These are phyloP conservation scores for Papilionanthe hybrid DNA, from an alignment of 116 monocot species.

Conservation along the genomic window DNA sequence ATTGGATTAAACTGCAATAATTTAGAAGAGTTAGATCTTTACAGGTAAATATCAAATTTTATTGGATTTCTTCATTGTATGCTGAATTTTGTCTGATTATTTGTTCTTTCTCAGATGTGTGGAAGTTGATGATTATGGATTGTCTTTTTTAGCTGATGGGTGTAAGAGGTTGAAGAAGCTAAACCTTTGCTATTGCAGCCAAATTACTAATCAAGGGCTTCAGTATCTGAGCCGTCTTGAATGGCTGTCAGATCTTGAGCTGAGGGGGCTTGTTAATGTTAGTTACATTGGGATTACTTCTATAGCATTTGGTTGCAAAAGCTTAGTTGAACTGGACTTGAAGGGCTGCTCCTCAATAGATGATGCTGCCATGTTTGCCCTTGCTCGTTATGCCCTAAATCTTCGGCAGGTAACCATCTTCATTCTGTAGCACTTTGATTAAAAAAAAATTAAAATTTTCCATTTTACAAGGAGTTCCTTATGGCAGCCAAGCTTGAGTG, in stretches of 20 bases:
- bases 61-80: background rate
- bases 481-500: no score
- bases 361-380: constrained; percentile 53
- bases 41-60: constrained; percentile 43
- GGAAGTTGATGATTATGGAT: constrained; percentile 51
- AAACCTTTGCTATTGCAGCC: constrained; percentile 72
- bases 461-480: background rate
- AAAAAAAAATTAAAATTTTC: background rate
- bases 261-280: constrained; percentile 48
- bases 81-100: background rate
- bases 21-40: constrained; percentile 73
- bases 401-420: constrained; percentile 62
- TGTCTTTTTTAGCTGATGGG: constrained; percentile 46
- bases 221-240: constrained; percentile 45
- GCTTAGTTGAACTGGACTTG: constrained; percentile 51
- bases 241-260: constrained; percentile 56
- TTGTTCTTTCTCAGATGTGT: constrained; percentile 40
- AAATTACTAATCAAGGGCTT: constrained; percentile 66
- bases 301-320: constrained; percentile 58
- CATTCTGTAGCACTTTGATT: background rate
- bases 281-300: constrained; percentile 51
- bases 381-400: constrained; percentile 42
- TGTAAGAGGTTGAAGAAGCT: constrained; percentile 71
- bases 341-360: constrained; percentile 65
- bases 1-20: constrained; percentile 61